Base-by-base conservation (phyloP, 805 yeast species). In the Metschnikowia arizonensis region DNA sequence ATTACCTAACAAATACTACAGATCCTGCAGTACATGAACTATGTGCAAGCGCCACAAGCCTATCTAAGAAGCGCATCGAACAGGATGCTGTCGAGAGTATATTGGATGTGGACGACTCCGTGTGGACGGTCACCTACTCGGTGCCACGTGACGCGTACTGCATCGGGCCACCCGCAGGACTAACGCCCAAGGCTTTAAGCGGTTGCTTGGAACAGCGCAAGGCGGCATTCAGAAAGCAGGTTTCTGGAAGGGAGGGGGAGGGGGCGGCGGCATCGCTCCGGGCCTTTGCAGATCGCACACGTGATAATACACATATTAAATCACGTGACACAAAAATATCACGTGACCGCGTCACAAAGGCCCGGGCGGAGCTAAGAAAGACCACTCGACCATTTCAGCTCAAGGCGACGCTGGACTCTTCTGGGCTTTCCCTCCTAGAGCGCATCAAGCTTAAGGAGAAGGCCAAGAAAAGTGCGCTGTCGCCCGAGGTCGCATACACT, bases 371-470 rank as follows among this genome's bases (percentile, higher is more conserved):
- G 2, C 50, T 70, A 39, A 59, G 60, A 43, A 75, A 74, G 48
- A 63, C 63, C 26, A 48, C 66, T 10, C 53, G 65, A 1, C 68
- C 64, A 39, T 74, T 68, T 55, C 57, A 55, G 33, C 74, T 69
- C 48, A 61, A 61, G 35, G n/a, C n/a, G 67, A 58, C 56, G 33
- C 33, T 42, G n/a, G 25, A 28, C 42, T 8, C 38, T 50, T 21
- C 36, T 15, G 73, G 73, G 1, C 52, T 63, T 8, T 57, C 71
- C 1, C 51, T 74, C 5, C 48, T 73, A 10, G 73, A 74, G 34
- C 57, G 78, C 36, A 69, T 73, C 39, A 62, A 59, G 42, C 45
- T 55, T 34, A 72, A 66, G 50, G 76, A 74, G 45, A 52, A 55
- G 17, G 52, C 47, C 12, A 56, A 44, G 14, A 37, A 49, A 5